Conservation (phyloP, 108 stramenopile species). For the Fragilariopsis cylindrus region DNA sequence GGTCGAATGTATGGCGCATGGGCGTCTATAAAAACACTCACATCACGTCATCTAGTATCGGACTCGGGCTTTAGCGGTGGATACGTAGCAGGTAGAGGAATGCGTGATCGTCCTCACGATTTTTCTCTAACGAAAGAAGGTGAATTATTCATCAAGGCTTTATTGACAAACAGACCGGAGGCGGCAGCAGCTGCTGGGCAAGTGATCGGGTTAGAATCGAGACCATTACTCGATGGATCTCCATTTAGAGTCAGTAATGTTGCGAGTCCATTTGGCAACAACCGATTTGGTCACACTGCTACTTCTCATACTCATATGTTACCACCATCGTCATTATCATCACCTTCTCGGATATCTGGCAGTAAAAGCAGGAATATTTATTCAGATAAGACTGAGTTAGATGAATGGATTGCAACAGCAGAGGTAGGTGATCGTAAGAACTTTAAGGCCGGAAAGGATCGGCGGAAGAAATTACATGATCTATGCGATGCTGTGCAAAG, state of each 20-base stretch:
- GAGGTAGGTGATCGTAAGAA: constrained; percentile 13
- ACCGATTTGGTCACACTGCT: too few relatives aligned
- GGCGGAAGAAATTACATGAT: constrained; percentile 20
- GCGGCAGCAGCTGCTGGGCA: not conserved
- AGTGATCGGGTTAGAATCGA: too few relatives aligned
- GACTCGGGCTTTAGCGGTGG: too few relatives aligned
- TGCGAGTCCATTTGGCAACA: too few relatives aligned
- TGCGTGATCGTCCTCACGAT: not conserved
- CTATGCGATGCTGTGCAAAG: constrained; percentile 25
- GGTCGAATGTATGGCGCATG: constrained; percentile 39
- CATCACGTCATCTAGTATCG: not conserved
- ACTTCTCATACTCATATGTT: too few relatives aligned
- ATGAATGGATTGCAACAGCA: constrained; percentile 20
- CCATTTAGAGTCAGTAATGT: too few relatives aligned
- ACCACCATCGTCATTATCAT: too few relatives aligned
- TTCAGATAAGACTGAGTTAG: not conserved
- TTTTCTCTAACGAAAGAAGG: constrained; percentile 34
- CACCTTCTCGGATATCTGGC: not conserved
- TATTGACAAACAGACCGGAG: constrained; percentile 22
- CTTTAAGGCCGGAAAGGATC: constrained; percentile 34
- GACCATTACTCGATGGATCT: too few relatives aligned
- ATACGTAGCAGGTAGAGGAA: not conserved
- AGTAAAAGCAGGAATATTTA: not conserved
- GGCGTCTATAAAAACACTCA: constrained; percentile 26
- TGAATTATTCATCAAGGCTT: constrained; percentile 20